A percentile compares a stretch with the other conserved stretches of the same genome.
These are phyloP conservation scores for Diddensiella caesifluorescens DNA, from an alignment of 805 yeast genomes.

Conservation along the genomic window DNA sequence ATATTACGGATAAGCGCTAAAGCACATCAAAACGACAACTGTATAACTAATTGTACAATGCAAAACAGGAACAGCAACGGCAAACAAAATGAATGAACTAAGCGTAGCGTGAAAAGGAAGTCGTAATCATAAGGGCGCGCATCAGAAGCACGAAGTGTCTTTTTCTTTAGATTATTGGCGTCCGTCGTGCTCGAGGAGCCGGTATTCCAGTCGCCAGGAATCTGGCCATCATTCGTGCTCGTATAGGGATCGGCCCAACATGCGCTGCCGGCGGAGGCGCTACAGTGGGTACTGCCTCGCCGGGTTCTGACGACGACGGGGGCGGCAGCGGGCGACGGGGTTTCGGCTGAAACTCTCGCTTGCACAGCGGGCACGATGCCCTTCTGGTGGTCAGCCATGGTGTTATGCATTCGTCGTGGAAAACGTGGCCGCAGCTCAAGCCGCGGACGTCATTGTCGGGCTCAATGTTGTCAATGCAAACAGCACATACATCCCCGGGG, in stretches of 20 bases:
- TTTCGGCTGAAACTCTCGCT: conserved; percentile 34
- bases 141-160: too few relatives aligned
- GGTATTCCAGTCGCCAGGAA: conserved; percentile 1
- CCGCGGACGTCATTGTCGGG: conserved; percentile 64
- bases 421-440: conserved; percentile 75
- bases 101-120: neutral
- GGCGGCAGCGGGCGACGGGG: conserved; percentile 4
- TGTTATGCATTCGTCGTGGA: conserved; percentile 72
- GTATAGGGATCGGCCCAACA: neutral
- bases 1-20: neutral
- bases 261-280: neutral
- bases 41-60: neutral
- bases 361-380: conserved; percentile 83
- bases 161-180: neutral
- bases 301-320: neutral
- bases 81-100: neutral
- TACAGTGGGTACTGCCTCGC: neutral
- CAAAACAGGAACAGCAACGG: neutral
- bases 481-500: conserved; percentile 59
- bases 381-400: conserved; percentile 74
- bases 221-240: conserved; percentile 1
- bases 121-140: too few relatives aligned
- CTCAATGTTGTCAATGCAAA: conserved; percentile 64
- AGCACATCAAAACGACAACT: neutral
- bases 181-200: conserved; percentile 1